These are phyloP conservation scores for Polymyxa betae DNA, from an alignment of 208 protist species.

Conservation along the genomic window DNA sequence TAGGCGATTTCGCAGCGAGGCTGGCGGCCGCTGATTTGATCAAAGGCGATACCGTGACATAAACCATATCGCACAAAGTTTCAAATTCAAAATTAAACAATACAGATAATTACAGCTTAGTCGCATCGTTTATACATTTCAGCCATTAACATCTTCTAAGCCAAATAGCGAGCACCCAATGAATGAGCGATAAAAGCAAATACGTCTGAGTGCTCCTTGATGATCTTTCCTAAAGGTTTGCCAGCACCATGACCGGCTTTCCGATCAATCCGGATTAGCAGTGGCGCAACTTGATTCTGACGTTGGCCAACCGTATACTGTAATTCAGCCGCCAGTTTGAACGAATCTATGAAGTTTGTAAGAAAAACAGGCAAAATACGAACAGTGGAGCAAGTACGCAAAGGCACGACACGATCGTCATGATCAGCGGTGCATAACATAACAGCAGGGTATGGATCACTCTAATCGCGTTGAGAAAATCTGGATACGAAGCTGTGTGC, in stretches of 20 bases:
- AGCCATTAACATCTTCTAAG: neutral
- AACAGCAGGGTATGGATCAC: conserved; percentile 49
- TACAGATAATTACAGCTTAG: neutral
- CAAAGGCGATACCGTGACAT: neutral
- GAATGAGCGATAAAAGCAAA: conserved; percentile 43
- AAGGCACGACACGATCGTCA: conserved; percentile 61
- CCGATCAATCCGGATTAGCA: conserved; percentile 55
- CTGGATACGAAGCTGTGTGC: neutral
- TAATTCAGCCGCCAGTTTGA: conserved; percentile 50
- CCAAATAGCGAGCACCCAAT: neutral
- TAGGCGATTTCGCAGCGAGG: neutral
- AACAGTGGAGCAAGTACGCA: too few relatives aligned
- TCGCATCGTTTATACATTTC: neutral
- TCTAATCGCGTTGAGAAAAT: neutral
- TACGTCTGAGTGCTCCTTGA: conserved; percentile 53
- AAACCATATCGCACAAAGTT: too few relatives aligned
- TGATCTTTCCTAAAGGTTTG: conserved; percentile 7
- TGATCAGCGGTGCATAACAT: conserved; percentile 55
- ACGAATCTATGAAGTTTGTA: too few relatives aligned
- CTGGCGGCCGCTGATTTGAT: neutral
- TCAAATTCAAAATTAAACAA: neutral
- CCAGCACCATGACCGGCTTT: conserved; percentile 57
- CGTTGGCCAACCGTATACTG: conserved; percentile 10
- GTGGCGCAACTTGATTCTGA: conserved; percentile 2
- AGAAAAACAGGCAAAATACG: too few relatives aligned